Conservation (phyloP, 2,329 filamentous ascomycete species). For the Fusarium chaquense region DNA sequence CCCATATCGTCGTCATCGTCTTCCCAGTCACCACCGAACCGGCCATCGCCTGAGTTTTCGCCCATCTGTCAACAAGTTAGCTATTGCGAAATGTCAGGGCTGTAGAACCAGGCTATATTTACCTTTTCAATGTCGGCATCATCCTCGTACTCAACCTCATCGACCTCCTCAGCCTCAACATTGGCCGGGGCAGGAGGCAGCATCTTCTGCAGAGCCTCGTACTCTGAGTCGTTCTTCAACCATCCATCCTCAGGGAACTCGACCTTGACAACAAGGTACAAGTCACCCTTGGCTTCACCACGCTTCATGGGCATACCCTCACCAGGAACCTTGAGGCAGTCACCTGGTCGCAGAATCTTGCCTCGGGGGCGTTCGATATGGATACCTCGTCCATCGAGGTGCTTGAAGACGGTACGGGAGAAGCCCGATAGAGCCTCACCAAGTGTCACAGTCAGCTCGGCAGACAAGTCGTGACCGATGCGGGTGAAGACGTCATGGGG, state of each 20-base stretch:
- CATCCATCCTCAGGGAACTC: conserved; percentile 91
- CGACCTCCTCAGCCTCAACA: conserved; percentile 79
- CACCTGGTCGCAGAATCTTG: conserved; percentile 83
- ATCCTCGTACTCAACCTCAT: conserved; percentile 89
- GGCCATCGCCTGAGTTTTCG: conserved; percentile 75
- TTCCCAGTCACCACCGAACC: conserved; percentile 75
- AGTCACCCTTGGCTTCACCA: conserved; percentile 83
- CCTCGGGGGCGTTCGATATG: conserved; percentile 82
- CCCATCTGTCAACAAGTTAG: conserved; percentile 68
- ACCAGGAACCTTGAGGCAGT: conserved; percentile 85
- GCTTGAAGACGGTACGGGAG: conserved; percentile 88
- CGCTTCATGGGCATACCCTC: conserved; percentile 97
- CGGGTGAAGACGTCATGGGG: conserved; percentile 85
- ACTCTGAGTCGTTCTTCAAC: conserved; percentile 77
- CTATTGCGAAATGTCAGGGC: background rate
- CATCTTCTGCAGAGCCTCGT: conserved; percentile 78
- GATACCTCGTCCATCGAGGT: conserved; percentile 93
- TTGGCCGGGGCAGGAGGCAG: conserved; percentile 73
- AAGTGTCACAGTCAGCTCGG: conserved; percentile 83
- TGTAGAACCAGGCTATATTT: conserved; percentile 46
- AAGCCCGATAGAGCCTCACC: conserved; percentile 90
- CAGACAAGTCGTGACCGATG: conserved; percentile 84
- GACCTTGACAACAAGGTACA: conserved; percentile 88
- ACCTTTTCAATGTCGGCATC: conserved; percentile 85
- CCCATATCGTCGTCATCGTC: conserved; percentile 76